Evolutionary conservation across 2,329 filamentous ascomycete species (phyloP).

Genomic region (Ustilaginoidea virens): DNA sequence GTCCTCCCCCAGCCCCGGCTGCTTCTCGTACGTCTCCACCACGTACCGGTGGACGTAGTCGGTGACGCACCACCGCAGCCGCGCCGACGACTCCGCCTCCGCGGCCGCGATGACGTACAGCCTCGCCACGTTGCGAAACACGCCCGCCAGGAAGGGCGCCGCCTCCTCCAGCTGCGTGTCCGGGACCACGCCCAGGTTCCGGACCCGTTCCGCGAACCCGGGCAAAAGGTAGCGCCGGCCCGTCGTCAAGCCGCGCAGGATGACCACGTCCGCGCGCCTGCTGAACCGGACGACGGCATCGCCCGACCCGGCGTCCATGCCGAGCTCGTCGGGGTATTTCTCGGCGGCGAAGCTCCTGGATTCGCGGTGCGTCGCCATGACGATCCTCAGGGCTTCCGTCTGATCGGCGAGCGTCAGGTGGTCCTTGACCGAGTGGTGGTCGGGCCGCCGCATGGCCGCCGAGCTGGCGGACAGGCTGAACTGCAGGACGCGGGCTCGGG

Average conservation of each 20-base stretch:
- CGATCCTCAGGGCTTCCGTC: conserved; percentile 13
- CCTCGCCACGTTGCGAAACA: conserved; percentile 12
- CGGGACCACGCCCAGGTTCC: conserved; percentile 12
- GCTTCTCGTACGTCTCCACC: conserved; percentile 12
- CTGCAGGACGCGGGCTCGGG: conserved; percentile 9
- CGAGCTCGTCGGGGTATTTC: conserved; percentile 17
- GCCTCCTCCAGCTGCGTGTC: conserved; percentile 2
- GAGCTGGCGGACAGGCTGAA: conserved; percentile 4
- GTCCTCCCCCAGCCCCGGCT: conserved; percentile 11
- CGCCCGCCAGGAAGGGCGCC: background rate
- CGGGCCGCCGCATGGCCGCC: conserved; percentile 4
- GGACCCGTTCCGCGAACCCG: conserved; percentile 14
- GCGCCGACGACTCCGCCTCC: background rate
- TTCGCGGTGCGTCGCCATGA: conserved; percentile 20
- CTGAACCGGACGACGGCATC: conserved; percentile 16
- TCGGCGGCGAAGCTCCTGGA: conserved; percentile 18
- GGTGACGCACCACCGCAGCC: conserved; percentile 17
- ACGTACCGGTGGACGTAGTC: conserved; percentile 13
- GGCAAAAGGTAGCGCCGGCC: conserved; percentile 8
- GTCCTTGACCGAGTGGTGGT: conserved; percentile 8
- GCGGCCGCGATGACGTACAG: conserved; percentile 10
- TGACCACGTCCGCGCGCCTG: conserved; percentile 15
- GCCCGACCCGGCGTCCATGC: conserved; percentile 11
- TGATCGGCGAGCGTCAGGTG: conserved; percentile 11
- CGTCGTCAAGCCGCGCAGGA: conserved; percentile 8